phyloP scores from a whole-genome alignment of 306 rosid species.

The Astragalus glycyphyllos region DNA sequence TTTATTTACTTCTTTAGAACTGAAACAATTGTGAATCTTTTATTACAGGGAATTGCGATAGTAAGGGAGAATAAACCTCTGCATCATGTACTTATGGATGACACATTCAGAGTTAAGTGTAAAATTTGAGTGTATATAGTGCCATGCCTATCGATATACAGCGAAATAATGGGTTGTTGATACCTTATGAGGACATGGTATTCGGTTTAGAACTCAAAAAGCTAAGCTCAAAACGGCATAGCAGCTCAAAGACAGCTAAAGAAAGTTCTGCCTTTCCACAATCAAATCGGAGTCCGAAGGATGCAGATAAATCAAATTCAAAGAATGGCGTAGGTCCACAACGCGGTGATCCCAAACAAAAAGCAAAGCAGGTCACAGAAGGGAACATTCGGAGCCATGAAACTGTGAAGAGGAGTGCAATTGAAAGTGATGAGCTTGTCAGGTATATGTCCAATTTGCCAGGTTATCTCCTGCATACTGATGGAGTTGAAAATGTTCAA shows the following conservation, averaged over 20 bases:
- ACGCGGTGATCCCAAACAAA: constrained; percentile 46
- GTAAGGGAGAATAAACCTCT: background rate
- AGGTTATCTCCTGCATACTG: constrained; percentile 65
- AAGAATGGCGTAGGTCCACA: constrained; percentile 50
- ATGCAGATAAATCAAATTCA: constrained; percentile 54
- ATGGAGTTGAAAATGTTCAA: constrained; percentile 58
- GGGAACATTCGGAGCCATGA: constrained; percentile 35
- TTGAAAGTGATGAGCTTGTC: constrained; percentile 79
- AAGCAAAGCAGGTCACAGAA: constrained; percentile 44
- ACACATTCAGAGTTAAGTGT: constrained; percentile 39
- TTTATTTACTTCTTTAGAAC: constrained; percentile 4
- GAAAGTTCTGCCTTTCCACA: constrained; percentile 50
- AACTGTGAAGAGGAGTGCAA: constrained; percentile 45
- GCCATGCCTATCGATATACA: constrained; percentile 44
- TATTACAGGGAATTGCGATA: constrained; percentile 32
- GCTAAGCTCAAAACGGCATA: constrained; percentile 57
- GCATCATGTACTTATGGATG: constrained; percentile 36
- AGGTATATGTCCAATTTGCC: constrained; percentile 93
- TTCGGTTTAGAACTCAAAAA: constrained; percentile 56
- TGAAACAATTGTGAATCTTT: constrained; percentile 38
- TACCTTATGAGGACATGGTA: constrained; percentile 63
- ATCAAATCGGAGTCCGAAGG: constrained; percentile 43
- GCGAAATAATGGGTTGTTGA: constrained; percentile 46
- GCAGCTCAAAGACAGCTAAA: constrained; percentile 51
- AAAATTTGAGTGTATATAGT: constrained; percentile 41